Evolutionary conservation across 2,329 filamentous ascomycete genomes (phyloP), one percentile per base, ranked within the genome.

Genomic region (Xenosphaeropsis pyriputrescens): DNA sequence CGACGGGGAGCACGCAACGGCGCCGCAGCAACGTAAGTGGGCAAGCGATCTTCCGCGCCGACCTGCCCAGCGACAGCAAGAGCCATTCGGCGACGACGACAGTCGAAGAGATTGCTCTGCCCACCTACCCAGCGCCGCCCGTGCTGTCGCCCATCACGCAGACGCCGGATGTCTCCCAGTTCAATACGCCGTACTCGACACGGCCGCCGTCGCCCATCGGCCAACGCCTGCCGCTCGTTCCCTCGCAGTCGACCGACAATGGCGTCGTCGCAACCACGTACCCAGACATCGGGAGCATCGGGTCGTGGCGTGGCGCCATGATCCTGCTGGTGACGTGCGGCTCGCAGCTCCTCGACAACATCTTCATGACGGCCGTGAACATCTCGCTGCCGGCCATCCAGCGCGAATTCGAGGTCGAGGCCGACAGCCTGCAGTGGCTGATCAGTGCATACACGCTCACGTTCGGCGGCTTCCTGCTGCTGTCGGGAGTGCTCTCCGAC

Each of bases 341-440:
- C 33, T 58, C 60, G 6, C 60, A 63, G 35, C 53, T 62, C 29
- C 54, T 63, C 34, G 60, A 63, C 37, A 63, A 63, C 41, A 57
- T 63, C 13, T 63, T 62, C 43, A 63, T 63, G 57, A 60, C 57
- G 2, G 55, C 56, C 18, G 52, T 59, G 14, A 62, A 62, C 33
- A 59, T 62, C 38, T 57, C 58, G 2, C 41, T 62, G 17, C 56
- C 59, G 0, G 57, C 59, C 2, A 60, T 62, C 7, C 58, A 62
- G 34, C 47, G 54, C 15, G 56, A 58, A 26, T 59, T 60, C 16
- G 43, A 47, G 13, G 54, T 59, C 2, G 47, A 52, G 26, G 48
- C 45, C n/a, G 53, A 47, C 4, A 52, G 59, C 22, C 44, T 61
- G 35, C 58, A 61, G 43, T 61, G 58, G 58, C 53, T 61, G 45